A percentile compares a stretch with the other conserved stretches of the same genome.
phyloP scores from a whole-genome alignment of 306 rosid species.

The Alnus glutinosa region DNA sequence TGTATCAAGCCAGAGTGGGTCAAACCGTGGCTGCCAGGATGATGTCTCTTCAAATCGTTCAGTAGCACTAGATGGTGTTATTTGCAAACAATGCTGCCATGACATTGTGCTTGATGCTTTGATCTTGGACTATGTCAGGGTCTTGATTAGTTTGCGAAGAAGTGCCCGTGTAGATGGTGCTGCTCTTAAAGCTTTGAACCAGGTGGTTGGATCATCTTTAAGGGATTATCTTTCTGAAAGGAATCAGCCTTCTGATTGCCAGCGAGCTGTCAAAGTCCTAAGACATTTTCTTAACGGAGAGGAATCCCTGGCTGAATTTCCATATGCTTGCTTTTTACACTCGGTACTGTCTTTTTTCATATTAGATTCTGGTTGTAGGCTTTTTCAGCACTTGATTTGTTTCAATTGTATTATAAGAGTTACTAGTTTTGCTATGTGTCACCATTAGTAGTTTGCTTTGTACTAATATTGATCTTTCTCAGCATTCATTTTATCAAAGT shows the following conservation, averaged over 20 bases:
- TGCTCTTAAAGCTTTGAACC: slow-evolving; percentile 68
- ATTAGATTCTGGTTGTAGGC: slow-evolving; percentile 28
- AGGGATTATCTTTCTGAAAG: slow-evolving; percentile 53
- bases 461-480: background rate
- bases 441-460: background rate
- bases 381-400: slow-evolving; percentile 11
- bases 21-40: slow-evolving; percentile 50
- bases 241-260: slow-evolving; percentile 35
- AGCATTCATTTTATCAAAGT: too few relatives aligned
- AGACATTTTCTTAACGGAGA: slow-evolving; percentile 59
- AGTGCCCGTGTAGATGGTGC: slow-evolving; percentile 67
- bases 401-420: background rate
- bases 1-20: slow-evolving; percentile 62
- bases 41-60: slow-evolving; percentile 68
- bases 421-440: background rate
- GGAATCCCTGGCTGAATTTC: slow-evolving; percentile 93
- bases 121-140: slow-evolving; percentile 87
- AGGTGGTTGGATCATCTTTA: slow-evolving; percentile 57
- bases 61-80: slow-evolving; percentile 61
- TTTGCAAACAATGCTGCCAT: slow-evolving; percentile 85
- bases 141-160: slow-evolving; percentile 75
- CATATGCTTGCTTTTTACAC: slow-evolving; percentile 79
- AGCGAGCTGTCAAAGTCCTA: slow-evolving; percentile 38
- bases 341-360: slow-evolving; percentile 53
- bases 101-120: slow-evolving; percentile 69